Evolutionary conservation across 768 basidiomycete genomes (phyloP).

Genomic region (Auricularia sp.): DNA sequence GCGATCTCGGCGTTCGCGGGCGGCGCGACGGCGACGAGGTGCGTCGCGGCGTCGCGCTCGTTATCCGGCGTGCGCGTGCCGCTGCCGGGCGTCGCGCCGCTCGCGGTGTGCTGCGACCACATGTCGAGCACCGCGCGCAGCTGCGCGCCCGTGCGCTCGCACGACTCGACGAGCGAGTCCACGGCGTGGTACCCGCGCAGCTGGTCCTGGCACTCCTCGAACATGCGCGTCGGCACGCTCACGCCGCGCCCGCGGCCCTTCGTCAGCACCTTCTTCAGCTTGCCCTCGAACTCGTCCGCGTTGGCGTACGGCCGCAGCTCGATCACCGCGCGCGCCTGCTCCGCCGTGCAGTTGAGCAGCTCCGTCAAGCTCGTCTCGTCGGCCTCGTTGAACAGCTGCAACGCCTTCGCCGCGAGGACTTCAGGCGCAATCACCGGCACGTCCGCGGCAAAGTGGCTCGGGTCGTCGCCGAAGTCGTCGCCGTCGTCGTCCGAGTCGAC

Average conservation of each 20-base stretch:
- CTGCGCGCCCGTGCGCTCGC: slow-evolving; percentile 73
- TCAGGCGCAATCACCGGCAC: slow-evolving; percentile 15
- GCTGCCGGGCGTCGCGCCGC: slow-evolving; percentile 25
- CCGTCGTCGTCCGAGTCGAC: slow-evolving; percentile 16
- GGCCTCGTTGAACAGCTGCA: slow-evolving; percentile 32
- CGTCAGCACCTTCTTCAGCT: slow-evolving; percentile 75
- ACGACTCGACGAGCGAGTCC: slow-evolving; percentile 78
- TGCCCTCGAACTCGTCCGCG: slow-evolving; percentile 61
- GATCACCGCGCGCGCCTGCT: slow-evolving; percentile 74
- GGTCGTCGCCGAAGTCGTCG: slow-evolving; percentile 13
- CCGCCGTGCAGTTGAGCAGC: slow-evolving; percentile 46
- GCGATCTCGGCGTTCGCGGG: slow-evolving; percentile 9
- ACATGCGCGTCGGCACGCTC: slow-evolving; percentile 69
- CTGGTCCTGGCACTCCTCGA: slow-evolving; percentile 81
- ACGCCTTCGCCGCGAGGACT: slow-evolving; percentile 21
- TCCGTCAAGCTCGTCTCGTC: slow-evolving; percentile 8
- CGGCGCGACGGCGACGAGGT: slow-evolving; percentile 27
- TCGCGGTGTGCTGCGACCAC: slow-evolving; percentile 43
- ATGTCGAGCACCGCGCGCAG: slow-evolving; percentile 65
- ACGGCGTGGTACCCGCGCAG: slow-evolving; percentile 80
- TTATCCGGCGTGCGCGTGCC: slow-evolving; percentile 31
- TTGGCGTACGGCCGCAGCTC: slow-evolving; percentile 70
- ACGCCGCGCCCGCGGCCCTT: slow-evolving; percentile 31
- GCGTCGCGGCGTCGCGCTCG: slow-evolving; percentile 19
- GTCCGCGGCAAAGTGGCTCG: slow-evolving; percentile 5